Evolutionary conservation across 2,329 filamentous ascomycete species (phyloP), one percentile per base, ranked within the genome.

Genomic region (Curvularia hawaiiensis): DNA sequence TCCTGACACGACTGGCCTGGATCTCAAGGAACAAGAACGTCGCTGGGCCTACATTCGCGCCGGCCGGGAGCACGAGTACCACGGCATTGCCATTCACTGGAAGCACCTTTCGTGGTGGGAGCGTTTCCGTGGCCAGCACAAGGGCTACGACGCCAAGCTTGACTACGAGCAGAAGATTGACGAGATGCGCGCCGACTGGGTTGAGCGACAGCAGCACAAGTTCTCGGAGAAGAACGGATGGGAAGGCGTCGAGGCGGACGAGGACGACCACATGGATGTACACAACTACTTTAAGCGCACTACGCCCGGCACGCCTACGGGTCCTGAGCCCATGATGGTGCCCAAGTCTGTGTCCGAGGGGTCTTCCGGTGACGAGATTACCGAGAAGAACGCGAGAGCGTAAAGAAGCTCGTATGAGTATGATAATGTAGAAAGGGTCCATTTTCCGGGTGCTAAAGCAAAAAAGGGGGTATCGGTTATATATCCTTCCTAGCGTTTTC

Each of bases 11-110:
- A 97, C 93, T 10, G 94, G 94, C 55, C 89, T 98, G 39, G 94
- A 98, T 75, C 87, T 98, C 62, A 96, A 97, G 83, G 94, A 98
- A 79, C 93, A 97, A 80, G 94, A 98, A 80, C 90, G 94, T 63
- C 88, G 94, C 71, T 98, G 94, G 93, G 79, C 83, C 55, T 97
- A 89, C 79, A 91, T 98, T 75, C 89, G 91, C 58, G 82, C 86
- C 3, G 92, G 92, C 60, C 87, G 87, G 59, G 88, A 88, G 65
- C 61, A 86, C 30, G 91, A 97, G 48, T 98, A 98, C 81, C 93
- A 97, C 79, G 94, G 94, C 65, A 88, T 97, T 52, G 94, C 94
- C 59, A 88, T 98, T 58, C 92, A 98, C 82, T 89, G 91, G 47
- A 86, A 90, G 76, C 94, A 98, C 74, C 80, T 98, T 62, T 94